Percentiles rank a stretch among this genome's conserved stretches.
Conservation (phyloP, 345 rosid genomes). For the Pistacia integerrima region DNA sequence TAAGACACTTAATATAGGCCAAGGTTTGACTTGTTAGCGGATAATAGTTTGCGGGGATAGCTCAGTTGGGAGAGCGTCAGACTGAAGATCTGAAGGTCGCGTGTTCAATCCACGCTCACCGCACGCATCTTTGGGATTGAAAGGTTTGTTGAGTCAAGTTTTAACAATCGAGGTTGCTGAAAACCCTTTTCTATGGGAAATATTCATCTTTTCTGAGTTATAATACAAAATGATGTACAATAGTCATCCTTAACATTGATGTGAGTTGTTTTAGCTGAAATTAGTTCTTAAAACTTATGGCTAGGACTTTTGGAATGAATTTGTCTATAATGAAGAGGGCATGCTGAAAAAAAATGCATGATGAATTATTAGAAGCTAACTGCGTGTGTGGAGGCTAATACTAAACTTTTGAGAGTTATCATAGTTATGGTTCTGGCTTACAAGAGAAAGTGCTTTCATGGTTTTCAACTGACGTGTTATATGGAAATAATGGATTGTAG, state of each 20-base stretch:
- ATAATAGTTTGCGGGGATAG: slow-evolving; percentile 57
- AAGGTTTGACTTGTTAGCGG: slow-evolving; percentile 26
- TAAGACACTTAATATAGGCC: slow-evolving; percentile 5
- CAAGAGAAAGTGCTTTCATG: not conserved
- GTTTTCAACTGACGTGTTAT: not conserved
- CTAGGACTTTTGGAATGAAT: not conserved
- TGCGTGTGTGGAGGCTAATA: no score
- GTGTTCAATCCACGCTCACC: slow-evolving; percentile 95
- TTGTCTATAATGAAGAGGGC: not conserved
- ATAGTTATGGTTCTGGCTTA: not conserved
- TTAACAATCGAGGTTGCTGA: slow-evolving; percentile 9
- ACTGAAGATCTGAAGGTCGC: slow-evolving; percentile 99
- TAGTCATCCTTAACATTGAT: not conserved
- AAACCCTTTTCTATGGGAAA: not conserved
- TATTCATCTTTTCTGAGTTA: not conserved
- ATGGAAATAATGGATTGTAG: not conserved
- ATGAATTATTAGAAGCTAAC: not conserved
- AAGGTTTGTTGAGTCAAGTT: slow-evolving; percentile 27
- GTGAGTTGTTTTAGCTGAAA: not conserved
- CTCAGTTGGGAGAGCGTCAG: slow-evolving; percentile 97
- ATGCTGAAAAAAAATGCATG: not conserved
- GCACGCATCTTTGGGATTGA: slow-evolving; percentile 32
- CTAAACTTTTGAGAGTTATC: not conserved
- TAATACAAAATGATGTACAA: not conserved
- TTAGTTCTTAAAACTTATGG: not conserved